Evolutionary conservation across 2,329 filamentous ascomycete genomes (phyloP).

Genomic region (Thelonectria olida): DNA sequence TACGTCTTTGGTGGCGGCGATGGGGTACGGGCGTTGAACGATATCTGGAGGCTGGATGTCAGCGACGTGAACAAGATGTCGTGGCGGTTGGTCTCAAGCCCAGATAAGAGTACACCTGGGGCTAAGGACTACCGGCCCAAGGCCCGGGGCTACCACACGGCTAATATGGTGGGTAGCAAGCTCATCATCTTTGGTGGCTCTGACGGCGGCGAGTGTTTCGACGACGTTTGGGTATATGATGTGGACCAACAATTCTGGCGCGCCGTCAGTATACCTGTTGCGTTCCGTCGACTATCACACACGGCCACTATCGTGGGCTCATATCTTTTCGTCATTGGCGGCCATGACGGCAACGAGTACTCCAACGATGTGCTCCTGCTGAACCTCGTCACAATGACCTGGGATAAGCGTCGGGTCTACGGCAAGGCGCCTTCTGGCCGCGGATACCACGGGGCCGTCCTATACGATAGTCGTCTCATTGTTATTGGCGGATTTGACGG

Average conservation of each 20-base stretch:
- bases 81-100: conserved; percentile 70
- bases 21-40: conserved; percentile 74
- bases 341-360: conserved; percentile 76
- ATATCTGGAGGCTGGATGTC: conserved; percentile 78
- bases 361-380: conserved; percentile 74
- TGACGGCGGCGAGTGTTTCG: conserved; percentile 76
- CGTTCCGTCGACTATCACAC: conserved; percentile 73
- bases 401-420: conserved; percentile 73
- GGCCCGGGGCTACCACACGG: conserved; percentile 75
- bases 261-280: conserved; percentile 65
- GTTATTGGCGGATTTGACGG: conserved; percentile 76
- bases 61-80: conserved; percentile 73
- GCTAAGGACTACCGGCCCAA: conserved; percentile 61
- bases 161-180: conserved; percentile 77
- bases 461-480: conserved; percentile 72
- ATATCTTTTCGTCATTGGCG: conserved; percentile 75
- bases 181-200: conserved; percentile 77
- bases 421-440: conserved; percentile 69
- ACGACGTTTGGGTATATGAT: conserved; percentile 79
- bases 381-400: conserved; percentile 78
- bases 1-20: conserved; percentile 79
- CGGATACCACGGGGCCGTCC: conserved; percentile 73
- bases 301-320: conserved; percentile 75
- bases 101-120: conserved; percentile 47
- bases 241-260: conserved; percentile 70